Evolutionary conservation across 1,139 yeast genomes (phyloP), one percentile per base, ranked within the genome.

Genomic region (Sugiyamaella paludigena): DNA sequence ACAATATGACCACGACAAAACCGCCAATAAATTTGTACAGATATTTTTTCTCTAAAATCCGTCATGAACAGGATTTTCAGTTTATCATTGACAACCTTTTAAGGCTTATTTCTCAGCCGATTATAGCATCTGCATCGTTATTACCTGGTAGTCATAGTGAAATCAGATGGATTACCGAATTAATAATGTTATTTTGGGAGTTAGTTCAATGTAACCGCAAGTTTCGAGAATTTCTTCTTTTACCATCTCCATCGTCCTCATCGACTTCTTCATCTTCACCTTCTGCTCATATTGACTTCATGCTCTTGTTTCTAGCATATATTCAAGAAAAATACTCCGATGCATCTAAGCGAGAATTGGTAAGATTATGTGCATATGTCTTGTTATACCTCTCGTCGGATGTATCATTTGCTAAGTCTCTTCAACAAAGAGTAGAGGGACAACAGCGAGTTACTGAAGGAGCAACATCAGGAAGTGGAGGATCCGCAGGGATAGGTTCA

Each of bases 141-240:
- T 52, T 68, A 16, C 69, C 70, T 2, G 70, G 69, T 0, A 59
- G 65, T 13, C 62, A 61, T 30, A 53, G 54, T 28, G 64, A 62
- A 34, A 58, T 64, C 13, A 64, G 61, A 10, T 65, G 68, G 67
- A 54, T 59, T 28, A 60, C 63, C 13, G 92, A 86, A 58, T 63
- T 79, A 19, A 64, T 80, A 3, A 75, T 85, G 66, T 63, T 91
- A 7, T 61, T 85, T 16, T 87, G 95, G 87, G 96, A 87, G 60
- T 67, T 88, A 45, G 69, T 80, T 35, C 94, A 87, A 63, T 83
- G 89, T 58, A 91, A 91, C 66, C 55, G 54, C 36, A 61, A 60
- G 45, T 67, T 69, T 51, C 75, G 76, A 53, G 62, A 69, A 7
- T 69, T 77, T 48, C 69, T 85, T 30, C 73, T 78, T 1, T n/a